Conservation (phyloP, 345 rosid genomes). For the Psidium friedrichsthalianum region DNA sequence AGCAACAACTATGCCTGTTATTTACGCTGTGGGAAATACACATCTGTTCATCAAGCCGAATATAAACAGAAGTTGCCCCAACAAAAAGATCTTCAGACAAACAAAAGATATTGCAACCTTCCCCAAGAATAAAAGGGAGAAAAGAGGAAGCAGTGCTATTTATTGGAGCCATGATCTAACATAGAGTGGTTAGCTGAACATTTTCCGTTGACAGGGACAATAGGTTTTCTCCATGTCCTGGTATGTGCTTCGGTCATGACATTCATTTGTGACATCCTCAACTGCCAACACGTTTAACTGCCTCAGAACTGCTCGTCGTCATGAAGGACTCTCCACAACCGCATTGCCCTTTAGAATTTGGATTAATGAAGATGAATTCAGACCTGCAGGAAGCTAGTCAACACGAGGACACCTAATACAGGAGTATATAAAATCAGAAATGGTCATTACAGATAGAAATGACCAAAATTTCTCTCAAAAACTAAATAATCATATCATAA, state of each 20-base stretch:
- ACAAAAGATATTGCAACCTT: background rate
- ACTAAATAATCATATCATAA: background rate
- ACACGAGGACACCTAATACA: background rate
- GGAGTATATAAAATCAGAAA: background rate
- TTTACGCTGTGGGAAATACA: background rate
- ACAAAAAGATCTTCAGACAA: background rate
- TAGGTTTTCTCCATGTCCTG: background rate
- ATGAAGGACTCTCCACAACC: slow-evolving; percentile 93
- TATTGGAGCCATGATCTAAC: background rate
- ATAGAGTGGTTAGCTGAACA: background rate
- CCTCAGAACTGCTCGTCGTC: slow-evolving; percentile 36
- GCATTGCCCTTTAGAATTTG: slow-evolving; percentile 83
- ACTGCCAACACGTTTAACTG: slow-evolving; percentile 21
- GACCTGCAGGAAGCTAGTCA: slow-evolving; percentile 28
- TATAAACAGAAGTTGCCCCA: background rate
- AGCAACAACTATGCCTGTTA: background rate
- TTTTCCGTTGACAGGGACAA: background rate
- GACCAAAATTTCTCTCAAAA: background rate
- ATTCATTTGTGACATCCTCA: background rate
- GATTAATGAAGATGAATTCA: slow-evolving; percentile 78
- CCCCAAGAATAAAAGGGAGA: background rate
- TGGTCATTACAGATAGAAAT: background rate
- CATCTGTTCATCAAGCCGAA: background rate
- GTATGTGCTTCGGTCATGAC: background rate
- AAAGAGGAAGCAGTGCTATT: background rate